These are phyloP conservation scores for Yamadazyma philogaea DNA, from an alignment of 805 yeast genomes.

Conservation along the genomic window DNA sequence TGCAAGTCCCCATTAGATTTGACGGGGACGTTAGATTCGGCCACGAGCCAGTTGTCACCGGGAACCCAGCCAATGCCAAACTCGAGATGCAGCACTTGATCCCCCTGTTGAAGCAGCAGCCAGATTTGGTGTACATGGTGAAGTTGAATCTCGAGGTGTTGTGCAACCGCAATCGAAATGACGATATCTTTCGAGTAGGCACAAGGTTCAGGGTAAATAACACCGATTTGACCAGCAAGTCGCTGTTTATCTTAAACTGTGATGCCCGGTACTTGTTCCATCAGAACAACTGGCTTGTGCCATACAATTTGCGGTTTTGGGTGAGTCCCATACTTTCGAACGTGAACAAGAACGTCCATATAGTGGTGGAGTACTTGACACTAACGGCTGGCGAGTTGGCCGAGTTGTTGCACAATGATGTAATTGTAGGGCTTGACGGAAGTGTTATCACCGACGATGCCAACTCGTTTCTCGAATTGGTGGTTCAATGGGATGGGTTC, in stretches of 20 bases:
- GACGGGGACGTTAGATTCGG: not conserved
- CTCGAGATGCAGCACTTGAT: not conserved
- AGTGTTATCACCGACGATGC: conserved; percentile 18
- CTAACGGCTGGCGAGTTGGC: conserved; percentile 2
- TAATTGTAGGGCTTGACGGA: not conserved
- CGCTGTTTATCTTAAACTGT: conserved; percentile 25
- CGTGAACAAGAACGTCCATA: conserved; percentile 15
- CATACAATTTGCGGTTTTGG: conserved; percentile 37
- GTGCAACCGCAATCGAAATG: conserved; percentile 21
- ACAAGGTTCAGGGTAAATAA: conserved; percentile 4
- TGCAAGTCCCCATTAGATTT: conserved; percentile 15
- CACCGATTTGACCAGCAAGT: not conserved
- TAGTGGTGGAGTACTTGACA: conserved; percentile 5
- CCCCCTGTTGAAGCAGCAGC: conserved; percentile 12
- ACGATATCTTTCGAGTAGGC: conserved; percentile 15
- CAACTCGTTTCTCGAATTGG: conserved; percentile 19
- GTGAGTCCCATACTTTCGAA: conserved; percentile 29
- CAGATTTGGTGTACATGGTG: conserved; percentile 19
- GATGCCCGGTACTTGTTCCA: conserved; percentile 29
- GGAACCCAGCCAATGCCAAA: not conserved
- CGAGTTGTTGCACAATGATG: not conserved
- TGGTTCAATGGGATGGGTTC: conserved; percentile 40
- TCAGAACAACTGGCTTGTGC: conserved; percentile 30
- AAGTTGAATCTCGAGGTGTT: conserved; percentile 22
- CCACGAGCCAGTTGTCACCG: not conserved